A percentile compares a stretch with the other conserved stretches of the same genome.
Conservation (phyloP, 1,284 basidiomycete species). For the Austroboletus niveus region DNA sequence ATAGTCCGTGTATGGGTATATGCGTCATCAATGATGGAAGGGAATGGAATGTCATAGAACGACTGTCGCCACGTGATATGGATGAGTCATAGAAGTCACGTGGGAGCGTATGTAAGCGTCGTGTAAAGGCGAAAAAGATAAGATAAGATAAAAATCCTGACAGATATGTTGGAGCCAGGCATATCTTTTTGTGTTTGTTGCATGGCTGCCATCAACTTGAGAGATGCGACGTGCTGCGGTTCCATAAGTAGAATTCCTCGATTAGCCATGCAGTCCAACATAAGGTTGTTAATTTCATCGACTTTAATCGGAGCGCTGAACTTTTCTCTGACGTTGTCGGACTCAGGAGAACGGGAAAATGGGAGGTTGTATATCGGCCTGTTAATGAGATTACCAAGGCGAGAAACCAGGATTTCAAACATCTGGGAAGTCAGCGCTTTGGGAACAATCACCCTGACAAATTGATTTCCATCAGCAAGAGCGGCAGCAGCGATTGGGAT, state of each 20-base stretch:
- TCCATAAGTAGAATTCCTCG: constrained; percentile 46
- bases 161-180: background rate
- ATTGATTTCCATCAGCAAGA: constrained; percentile 40
- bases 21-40: too few relatives aligned
- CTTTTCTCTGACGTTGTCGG: background rate
- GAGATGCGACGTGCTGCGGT: constrained; percentile 52
- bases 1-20: too few relatives aligned
- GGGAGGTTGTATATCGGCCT: constrained; percentile 47
- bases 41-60: too few relatives aligned
- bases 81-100: too few relatives aligned
- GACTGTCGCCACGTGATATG: too few relatives aligned
- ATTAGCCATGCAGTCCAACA: constrained; percentile 36
- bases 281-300: constrained; percentile 18
- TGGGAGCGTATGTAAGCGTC: too few relatives aligned
- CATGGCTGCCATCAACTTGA: constrained; percentile 9
- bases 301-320: background rate
- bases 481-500: constrained; percentile 42
- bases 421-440: constrained; percentile 44
- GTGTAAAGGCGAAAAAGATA: too few relatives aligned
- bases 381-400: constrained; percentile 43
- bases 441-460: constrained; percentile 48
- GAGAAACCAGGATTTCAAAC: constrained; percentile 46
- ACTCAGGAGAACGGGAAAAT: constrained; percentile 39
- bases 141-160: too few relatives aligned
- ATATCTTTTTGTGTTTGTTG: constrained; percentile 6